A percentile compares a stretch with the other conserved stretches of the same genome.
phyloP scores from a whole-genome alignment of 345 rosid genomes.

The Gossypium raimondii region DNA sequence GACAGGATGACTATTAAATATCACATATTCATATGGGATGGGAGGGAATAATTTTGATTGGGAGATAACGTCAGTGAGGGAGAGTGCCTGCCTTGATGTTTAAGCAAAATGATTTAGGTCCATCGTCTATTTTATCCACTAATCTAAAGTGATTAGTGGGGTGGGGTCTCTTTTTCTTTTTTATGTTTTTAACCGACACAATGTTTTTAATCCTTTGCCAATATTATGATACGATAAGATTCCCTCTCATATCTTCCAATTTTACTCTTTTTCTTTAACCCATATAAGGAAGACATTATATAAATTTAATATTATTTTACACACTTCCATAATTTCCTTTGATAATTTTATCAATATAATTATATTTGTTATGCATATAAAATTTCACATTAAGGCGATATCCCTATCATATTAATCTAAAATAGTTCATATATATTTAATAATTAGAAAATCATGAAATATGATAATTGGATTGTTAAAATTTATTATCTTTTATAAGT shows the following conservation, averaged over 20 bases:
- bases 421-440: too few relatives aligned
- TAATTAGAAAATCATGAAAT: too few relatives aligned
- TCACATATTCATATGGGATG: neutral
- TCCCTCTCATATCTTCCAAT: constrained; percentile 18
- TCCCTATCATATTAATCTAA: too few relatives aligned
- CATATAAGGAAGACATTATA: too few relatives aligned
- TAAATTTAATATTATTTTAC: too few relatives aligned
- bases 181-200: constrained; percentile 23
- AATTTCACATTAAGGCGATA: rapidly evolving
- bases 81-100: constrained; percentile 24
- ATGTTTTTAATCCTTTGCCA: constrained; percentile 8
- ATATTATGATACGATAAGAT: constrained; percentile 31
- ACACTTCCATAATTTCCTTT: too few relatives aligned
- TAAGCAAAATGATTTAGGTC: constrained; percentile 32
- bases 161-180: neutral
- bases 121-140: constrained; percentile 26
- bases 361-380: too few relatives aligned
- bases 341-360: too few relatives aligned
- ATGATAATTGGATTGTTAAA: too few relatives aligned
- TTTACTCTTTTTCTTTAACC: neutral
- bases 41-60: constrained; percentile 10
- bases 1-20: neutral
- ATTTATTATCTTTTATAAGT: too few relatives aligned
- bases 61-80: constrained; percentile 26
- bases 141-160: constrained; percentile 25